phyloP scores from a whole-genome alignment of 495 filamentous ascomycete species.

The Aspergillus panamensis region DNA sequence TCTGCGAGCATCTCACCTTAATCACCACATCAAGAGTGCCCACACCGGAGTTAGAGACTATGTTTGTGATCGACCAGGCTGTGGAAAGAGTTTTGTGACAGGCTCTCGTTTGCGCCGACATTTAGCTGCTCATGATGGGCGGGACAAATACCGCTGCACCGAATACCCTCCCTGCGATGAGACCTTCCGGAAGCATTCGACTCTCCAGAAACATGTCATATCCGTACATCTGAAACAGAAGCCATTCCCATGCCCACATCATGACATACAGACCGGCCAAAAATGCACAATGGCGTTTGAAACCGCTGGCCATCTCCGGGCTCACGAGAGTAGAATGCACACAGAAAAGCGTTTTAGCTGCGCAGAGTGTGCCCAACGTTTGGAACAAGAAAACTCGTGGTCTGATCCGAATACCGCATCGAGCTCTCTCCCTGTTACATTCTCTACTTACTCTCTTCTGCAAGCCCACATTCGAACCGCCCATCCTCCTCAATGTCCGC shows the following conservation, averaged over 20 bases:
- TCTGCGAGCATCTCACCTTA: conserved; percentile 73
- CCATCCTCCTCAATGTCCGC: conserved; percentile 71
- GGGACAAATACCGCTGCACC: conserved; percentile 66
- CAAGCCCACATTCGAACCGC: conserved; percentile 65
- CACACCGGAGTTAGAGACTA: conserved; percentile 71
- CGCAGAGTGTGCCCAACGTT: conserved; percentile 54
- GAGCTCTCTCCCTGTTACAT: conserved; percentile 44
- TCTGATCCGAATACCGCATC: conserved; percentile 9
- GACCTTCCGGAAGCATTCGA: conserved; percentile 84
- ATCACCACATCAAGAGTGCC: conserved; percentile 74
- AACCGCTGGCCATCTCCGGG: conserved; percentile 59
- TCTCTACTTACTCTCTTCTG: conserved; percentile 65
- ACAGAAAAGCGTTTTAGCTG: conserved; percentile 67
- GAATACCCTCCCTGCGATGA: conserved; percentile 70
- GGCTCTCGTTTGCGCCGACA: conserved; percentile 69
- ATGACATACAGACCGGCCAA: conserved; percentile 53
- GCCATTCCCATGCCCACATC: conserved; percentile 61
- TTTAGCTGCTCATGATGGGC: conserved; percentile 61
- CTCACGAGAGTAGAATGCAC: conserved; percentile 70
- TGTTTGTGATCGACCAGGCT: conserved; percentile 65
- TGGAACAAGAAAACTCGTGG: conserved; percentile 20
- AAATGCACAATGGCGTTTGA: conserved; percentile 69
- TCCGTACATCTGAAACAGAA: conserved; percentile 64
- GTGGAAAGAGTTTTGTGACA: conserved; percentile 76
- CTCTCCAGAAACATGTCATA: conserved; percentile 77